Base-by-base conservation (phyloP, 129 eudicot genomes). In the Flaveria brownii region DNA sequence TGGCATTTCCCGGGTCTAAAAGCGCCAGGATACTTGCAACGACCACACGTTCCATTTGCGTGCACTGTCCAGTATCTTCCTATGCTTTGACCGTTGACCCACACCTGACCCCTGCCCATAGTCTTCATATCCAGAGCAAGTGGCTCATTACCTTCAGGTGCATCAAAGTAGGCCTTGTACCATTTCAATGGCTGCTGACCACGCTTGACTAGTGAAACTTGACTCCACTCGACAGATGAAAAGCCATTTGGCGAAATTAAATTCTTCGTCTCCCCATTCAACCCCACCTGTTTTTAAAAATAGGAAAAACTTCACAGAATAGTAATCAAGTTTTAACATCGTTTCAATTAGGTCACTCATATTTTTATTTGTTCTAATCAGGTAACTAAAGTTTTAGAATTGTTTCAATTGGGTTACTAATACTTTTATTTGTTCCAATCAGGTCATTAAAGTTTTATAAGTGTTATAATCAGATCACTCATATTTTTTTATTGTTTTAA, bases 31-130 rank as follows among this genome's bases (percentile, higher is more conserved):
- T 92, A 92, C 71, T 77, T 86, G 80, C 96, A 92, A 70, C 11
- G 52, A 6, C 83, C 80, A 63, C 97, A 92, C 25, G 72, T 81
- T 47, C 97, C 97, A 9, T 81, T 88, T 39, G 97, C 97, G 22
- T 49, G 80, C 2, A 72, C 80, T 39, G 79, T 77, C 97, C 96
- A 92, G 59, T 92, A 92, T 86, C 97, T 79, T 61, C 97, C 97
- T 15, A 92, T 82, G 86, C 96, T 92, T 77, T 92, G 91, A 14
- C 97, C 96, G 6, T 92, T 92, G 90, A 92, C 77, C 97, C 97
- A 92, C 20, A 83, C 84, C 52, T 92, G 96, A 74, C 97, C 97
- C 67, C 89, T 90, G 25, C 85, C 90, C 97, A 92, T 89, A 69
- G 90, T 86, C 80, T 78, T 81, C 93, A 92, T 75, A 80, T 89